phyloP scores from a whole-genome alignment of 805 yeast species.

The Metschnikowia hibisci region DNA sequence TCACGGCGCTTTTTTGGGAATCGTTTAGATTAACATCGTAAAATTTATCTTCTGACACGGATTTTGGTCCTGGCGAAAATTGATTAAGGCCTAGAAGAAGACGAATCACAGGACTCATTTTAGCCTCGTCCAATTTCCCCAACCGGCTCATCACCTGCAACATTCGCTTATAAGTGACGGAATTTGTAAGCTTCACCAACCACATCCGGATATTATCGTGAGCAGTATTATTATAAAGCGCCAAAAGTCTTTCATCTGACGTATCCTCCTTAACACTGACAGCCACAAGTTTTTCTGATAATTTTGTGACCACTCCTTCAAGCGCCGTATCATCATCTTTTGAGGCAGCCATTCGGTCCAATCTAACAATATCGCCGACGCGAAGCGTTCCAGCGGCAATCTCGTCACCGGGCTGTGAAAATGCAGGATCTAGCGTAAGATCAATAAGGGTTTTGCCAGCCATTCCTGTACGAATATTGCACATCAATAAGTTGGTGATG shows the following conservation, averaged over 20 bases:
- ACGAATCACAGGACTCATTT: slow-evolving; percentile 34
- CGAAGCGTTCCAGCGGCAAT: slow-evolving; percentile 51
- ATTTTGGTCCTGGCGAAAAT: slow-evolving; percentile 21
- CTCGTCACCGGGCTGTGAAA: slow-evolving; percentile 24
- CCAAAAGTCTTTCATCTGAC: slow-evolving; percentile 48
- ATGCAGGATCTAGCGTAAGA: slow-evolving; percentile 52
- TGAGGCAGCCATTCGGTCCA: slow-evolving; percentile 44
- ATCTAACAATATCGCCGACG: slow-evolving; percentile 72
- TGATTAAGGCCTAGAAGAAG: slow-evolving; percentile 43
- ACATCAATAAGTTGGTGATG: slow-evolving; percentile 55
- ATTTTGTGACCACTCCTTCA: slow-evolving; percentile 65
- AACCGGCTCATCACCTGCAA: slow-evolving; percentile 68
- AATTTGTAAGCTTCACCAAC: slow-evolving; percentile 65
- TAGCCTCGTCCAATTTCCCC: slow-evolving; percentile 40
- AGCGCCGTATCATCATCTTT: slow-evolving; percentile 25
- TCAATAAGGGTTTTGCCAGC: slow-evolving; percentile 75
- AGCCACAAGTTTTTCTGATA: slow-evolving; percentile 44
- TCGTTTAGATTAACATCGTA: slow-evolving; percentile 49
- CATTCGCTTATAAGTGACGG: slow-evolving; percentile 75
- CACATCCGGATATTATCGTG: slow-evolving; percentile 47
- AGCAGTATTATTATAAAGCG: slow-evolving; percentile 42
- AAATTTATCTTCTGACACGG: slow-evolving; percentile 20
- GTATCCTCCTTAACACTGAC: slow-evolving; percentile 53
- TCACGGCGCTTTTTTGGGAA: slow-evolving; percentile 72
- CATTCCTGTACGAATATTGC: slow-evolving; percentile 67